phyloP scores from a whole-genome alignment of 1,284 basidiomycete genomes.

The Cutaneotrichosporon mucoides region DNA sequence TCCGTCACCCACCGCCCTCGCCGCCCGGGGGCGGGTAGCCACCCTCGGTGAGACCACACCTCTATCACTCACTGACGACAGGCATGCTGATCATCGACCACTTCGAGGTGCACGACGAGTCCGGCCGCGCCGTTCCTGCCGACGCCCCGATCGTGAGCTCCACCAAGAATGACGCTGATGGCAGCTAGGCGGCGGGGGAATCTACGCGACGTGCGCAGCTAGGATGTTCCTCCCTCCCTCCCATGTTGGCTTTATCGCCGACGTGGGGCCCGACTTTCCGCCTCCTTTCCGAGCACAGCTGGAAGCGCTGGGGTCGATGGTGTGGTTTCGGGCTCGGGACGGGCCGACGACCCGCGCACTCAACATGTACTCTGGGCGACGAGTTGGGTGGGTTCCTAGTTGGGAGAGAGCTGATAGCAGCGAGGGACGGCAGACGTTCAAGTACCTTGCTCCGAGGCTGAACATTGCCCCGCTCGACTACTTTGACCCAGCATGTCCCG shows the following conservation, averaged over 20 bases:
- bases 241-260: constrained; percentile 73
- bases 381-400: constrained; percentile 57
- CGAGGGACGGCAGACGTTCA: constrained; percentile 59
- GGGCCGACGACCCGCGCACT: constrained; percentile 66
- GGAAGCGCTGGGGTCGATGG: constrained; percentile 64
- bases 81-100: constrained; percentile 92
- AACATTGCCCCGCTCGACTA: constrained; percentile 70
- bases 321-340: constrained; percentile 65
- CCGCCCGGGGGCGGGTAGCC: constrained; percentile 12
- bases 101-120: constrained; percentile 60
- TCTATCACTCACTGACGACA: constrained; percentile 13
- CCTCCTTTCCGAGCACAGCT: constrained; percentile 57
- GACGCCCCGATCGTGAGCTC: constrained; percentile 35
- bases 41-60: constrained; percentile 10
- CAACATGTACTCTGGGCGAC: constrained; percentile 71
- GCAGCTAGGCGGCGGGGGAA: constrained; percentile 87
- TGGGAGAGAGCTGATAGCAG: constrained; percentile 15
- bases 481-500: constrained; percentile 51
- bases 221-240: constrained; percentile 37
- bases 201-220: constrained; percentile 51
- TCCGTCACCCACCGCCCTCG: background rate
- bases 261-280: constrained; percentile 76
- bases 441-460: constrained; percentile 71
- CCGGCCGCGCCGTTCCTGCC: constrained; percentile 55
- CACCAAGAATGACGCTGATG: background rate